phyloP scores from a whole-genome alignment of 208 protist species.

The Tritrichomonas foetus region DNA sequence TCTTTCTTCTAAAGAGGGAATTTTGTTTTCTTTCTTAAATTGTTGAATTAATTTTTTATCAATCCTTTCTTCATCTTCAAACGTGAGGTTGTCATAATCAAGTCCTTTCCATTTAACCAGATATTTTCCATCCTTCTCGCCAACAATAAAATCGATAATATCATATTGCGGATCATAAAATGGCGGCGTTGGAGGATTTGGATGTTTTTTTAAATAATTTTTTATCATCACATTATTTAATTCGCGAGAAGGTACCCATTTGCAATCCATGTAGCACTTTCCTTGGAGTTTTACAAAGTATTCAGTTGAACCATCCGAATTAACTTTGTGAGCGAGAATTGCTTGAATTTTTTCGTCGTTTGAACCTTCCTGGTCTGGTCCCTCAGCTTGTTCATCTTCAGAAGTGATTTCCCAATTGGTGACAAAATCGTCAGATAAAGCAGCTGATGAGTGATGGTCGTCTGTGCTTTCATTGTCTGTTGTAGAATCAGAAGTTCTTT shows the following conservation, averaged over 20 bases:
- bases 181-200: not conserved
- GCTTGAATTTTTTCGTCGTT: too few species aligned
- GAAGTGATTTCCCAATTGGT: too few species aligned
- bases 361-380: too few species aligned
- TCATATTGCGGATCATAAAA: not conserved
- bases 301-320: not conserved
- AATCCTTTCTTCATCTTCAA: slow-evolving; percentile 49
- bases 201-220: not conserved
- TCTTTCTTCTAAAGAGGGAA: not conserved
- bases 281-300: not conserved
- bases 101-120: slow-evolving; percentile 63
- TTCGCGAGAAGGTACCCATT: not conserved
- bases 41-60: not conserved
- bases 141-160: too few species aligned
- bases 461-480: too few species aligned
- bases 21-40: not conserved
- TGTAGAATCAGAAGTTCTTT: too few species aligned
- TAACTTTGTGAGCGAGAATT: too few species aligned
- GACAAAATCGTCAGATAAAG: too few species aligned
- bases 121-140: slow-evolving; percentile 44
- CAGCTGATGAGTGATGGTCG: too few species aligned
- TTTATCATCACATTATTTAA: not conserved
- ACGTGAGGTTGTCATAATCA: slow-evolving; percentile 61
- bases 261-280: not conserved
- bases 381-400: too few species aligned